phyloP scores from a whole-genome alignment of 192 early-diverging fungal genomes.

The Entomortierella parvispora region DNA sequence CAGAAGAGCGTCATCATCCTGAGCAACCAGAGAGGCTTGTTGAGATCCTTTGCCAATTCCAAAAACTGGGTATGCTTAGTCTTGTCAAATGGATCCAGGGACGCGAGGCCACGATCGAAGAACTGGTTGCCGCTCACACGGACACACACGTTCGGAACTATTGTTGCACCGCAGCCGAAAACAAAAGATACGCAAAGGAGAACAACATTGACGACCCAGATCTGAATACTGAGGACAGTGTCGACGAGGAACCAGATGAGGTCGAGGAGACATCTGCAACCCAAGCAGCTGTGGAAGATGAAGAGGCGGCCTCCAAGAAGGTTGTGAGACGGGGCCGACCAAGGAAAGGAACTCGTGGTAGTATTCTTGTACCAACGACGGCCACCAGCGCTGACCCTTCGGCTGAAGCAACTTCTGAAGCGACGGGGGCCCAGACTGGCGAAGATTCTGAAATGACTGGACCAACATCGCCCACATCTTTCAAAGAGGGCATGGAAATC shows the following conservation, averaged over 20 bases:
- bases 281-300: conserved; percentile 16
- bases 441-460: conserved; percentile 27
- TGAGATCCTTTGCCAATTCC: conserved; percentile 57
- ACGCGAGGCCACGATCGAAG: conserved; percentile 57
- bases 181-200: conserved; percentile 31
- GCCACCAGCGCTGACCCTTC: conserved; percentile 4
- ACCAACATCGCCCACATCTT: conserved; percentile 6
- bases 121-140: conserved; percentile 58
- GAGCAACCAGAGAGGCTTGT: conserved; percentile 63
- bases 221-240: conserved; percentile 27
- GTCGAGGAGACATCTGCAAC: conserved; percentile 8
- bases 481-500: conserved; percentile 34
- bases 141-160: conserved; percentile 62
- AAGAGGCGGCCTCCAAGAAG: conserved; percentile 2
- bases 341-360: conserved; percentile 23
- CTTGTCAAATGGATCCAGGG: conserved; percentile 58
- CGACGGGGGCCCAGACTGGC: too few relatives aligned
- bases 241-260: conserved; percentile 17
- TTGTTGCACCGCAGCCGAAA: conserved; percentile 46
- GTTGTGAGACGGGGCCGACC: conserved; percentile 25
- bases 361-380: conserved; percentile 20
- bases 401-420: too few relatives aligned
- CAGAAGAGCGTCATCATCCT: conserved; percentile 57
- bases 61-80: conserved; percentile 58
- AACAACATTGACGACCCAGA: conserved; percentile 25